These are phyloP conservation scores for Heliosperma pusillum DNA, from an alignment of 148 eudicot species.

Conservation along the genomic window DNA sequence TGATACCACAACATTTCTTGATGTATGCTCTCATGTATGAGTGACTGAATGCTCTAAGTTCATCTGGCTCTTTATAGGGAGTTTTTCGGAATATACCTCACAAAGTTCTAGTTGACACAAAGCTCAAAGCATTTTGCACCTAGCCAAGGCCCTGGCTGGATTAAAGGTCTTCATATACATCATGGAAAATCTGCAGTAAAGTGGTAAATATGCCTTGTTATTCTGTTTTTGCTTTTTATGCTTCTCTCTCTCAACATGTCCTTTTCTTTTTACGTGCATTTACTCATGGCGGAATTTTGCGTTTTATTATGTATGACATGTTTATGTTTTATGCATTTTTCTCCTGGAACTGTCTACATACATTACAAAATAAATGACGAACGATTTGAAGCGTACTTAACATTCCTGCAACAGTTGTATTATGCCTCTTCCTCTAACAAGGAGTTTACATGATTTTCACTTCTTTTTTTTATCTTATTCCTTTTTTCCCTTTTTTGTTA, in stretches of 20 bases:
- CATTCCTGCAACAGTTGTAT: not conserved
- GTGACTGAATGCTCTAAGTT: not conserved
- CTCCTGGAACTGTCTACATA: not conserved
- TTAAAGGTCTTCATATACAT: slow-evolving; percentile 2
- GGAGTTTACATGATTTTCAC: no score
- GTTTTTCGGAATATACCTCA: not conserved
- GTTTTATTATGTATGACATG: no score
- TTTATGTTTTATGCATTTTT: no score
- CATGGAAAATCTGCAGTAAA: slow-evolving; percentile 9
- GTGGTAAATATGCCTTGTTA: slow-evolving; percentile 2
- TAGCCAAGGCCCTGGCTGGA: slow-evolving; percentile 1
- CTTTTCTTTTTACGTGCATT: not conserved
- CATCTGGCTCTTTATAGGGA: not conserved
- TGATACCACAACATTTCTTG: not conserved
- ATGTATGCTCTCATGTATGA: not conserved
- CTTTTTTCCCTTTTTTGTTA: no score
- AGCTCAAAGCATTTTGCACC: slow-evolving; percentile 8
- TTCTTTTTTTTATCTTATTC: no score
- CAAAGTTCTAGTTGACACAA: not conserved
- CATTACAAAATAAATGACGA: not conserved
- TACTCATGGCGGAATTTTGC: no score
- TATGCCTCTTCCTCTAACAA: no score
- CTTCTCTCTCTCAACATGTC: not conserved
- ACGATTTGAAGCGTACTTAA: no score
- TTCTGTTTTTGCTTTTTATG: not conserved